phyloP scores from a whole-genome alignment of 768 basidiomycete genomes.

The Ramaria sp. region DNA sequence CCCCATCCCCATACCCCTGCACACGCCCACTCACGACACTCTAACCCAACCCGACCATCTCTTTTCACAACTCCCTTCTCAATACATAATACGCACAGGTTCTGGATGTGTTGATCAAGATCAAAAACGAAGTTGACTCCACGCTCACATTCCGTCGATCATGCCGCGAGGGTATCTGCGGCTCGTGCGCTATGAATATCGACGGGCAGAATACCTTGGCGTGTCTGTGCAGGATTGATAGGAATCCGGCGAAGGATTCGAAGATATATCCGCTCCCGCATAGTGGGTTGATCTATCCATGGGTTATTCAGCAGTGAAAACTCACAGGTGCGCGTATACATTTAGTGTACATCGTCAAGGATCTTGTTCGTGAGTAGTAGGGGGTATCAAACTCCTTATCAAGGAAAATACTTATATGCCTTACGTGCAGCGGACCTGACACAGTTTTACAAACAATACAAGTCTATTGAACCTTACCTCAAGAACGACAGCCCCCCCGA shows the following conservation, averaged over 20 bases:
- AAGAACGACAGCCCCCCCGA: constrained; percentile 88
- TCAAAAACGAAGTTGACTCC: constrained; percentile 97
- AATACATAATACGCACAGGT: constrained; percentile 29
- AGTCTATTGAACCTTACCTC: constrained; percentile 94
- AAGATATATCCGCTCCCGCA: constrained; percentile 98
- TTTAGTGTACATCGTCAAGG: constrained; percentile 96
- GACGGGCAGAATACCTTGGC: constrained; percentile 97
- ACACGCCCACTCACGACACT: no score
- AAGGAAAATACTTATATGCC: not conserved
- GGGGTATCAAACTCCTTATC: not conserved
- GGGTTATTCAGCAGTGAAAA: not conserved
- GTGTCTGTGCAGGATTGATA: constrained; percentile 91
- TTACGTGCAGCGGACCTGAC: constrained; percentile 47
- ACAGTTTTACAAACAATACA: constrained; percentile 98
- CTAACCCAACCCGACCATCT: no score
- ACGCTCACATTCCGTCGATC: constrained; percentile 93
- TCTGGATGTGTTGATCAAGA: constrained; percentile 93
- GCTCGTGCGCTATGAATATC: constrained; percentile 98
- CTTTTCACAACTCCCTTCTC: constrained; percentile 15
- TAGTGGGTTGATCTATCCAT: constrained; percentile 45
- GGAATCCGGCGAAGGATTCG: constrained; percentile 52
- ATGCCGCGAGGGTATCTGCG: constrained; percentile 93
- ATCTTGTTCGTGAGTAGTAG: constrained; percentile 62
- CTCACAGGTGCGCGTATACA: not conserved
- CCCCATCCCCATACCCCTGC: no score